Base-by-base conservation (phyloP, 257 asterid species). In the Nicotiana tabacum region DNA sequence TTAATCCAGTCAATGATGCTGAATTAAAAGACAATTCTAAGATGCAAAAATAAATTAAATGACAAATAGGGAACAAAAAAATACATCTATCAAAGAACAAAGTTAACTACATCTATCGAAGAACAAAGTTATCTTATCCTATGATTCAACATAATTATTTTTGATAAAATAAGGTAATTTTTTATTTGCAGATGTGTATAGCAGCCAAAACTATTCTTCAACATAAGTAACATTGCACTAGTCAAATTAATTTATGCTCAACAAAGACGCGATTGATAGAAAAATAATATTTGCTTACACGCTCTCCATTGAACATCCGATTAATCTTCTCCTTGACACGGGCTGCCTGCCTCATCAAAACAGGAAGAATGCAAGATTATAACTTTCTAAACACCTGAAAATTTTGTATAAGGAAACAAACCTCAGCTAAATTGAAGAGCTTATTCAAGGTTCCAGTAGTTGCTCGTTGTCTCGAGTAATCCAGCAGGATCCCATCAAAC, bases 271-370 rank as follows among this genome's bases (percentile, higher is more conserved):
- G 2, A 1, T 62, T 17, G 77, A 39, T 60, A 12, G 64, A 77
- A 64, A 77, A 70, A 0, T 77, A 76, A 77, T 67, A 60, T 55
- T 66, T 78, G 86, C 97, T 92, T 87, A 96, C 98, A 53, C 89
- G 93, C 84, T 94, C 99, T 79, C 98, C 99, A 72, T 85, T 91
- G 89, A 96, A 94, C 98, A 96, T 94, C 83, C 92, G 81, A 84
- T 87, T 81, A 68, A 96, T 90, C 93, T 96, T 94, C 83, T 91
- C 95, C 88, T 90, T 94, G 87, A 96, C 89, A 86, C 80, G 92
- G 66, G 98, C 97, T 12, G 92, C 97, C 99, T 96, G 88, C 83
- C 87, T 81, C 68, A 86, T 67, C 85, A 81, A 15, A 77, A 43
- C 86, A 83, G 77, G 67, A 85, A 80, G 77, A 24, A 68, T 60